These are phyloP conservation scores for Neospermospora avenae DNA, from an alignment of 2,329 filamentous ascomycete species.

Conservation along the genomic window DNA sequence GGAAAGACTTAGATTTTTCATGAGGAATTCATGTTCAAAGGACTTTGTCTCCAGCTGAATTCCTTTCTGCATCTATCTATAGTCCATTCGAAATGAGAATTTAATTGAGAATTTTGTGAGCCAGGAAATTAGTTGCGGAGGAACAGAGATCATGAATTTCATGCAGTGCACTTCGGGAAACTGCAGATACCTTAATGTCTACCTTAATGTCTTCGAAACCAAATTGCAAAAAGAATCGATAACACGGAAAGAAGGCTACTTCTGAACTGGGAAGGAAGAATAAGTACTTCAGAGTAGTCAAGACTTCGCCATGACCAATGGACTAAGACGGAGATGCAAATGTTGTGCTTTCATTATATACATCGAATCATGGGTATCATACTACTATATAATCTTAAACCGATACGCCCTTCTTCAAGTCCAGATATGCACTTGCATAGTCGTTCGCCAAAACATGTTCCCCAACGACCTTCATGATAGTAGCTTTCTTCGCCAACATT, in stretches of 20 bases:
- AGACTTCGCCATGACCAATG: neutral
- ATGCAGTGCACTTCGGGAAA: no score
- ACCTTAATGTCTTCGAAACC: no score
- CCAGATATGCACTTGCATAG: slow-evolving; percentile 51
- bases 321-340: neutral
- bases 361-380: slow-evolving; percentile 23
- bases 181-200: no score
- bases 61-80: no score
- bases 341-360: slow-evolving; percentile 10
- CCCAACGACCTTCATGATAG: slow-evolving; percentile 57
- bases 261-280: neutral
- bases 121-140: no score
- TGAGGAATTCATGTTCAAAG: no score
- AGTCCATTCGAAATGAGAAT: no score
- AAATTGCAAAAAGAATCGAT: no score
- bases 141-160: no score
- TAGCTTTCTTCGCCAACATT: slow-evolving; percentile 63
- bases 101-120: no score
- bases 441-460: slow-evolving; percentile 54
- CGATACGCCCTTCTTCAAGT: slow-evolving; percentile 42
- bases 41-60: no score
- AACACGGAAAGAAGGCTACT: neutral
- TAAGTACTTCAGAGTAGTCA: neutral
- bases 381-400: slow-evolving; percentile 12
- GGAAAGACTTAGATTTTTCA: no score